Conservation (phyloP, 2,329 filamentous ascomycete species). For the Ophiostoma sp. region DNA sequence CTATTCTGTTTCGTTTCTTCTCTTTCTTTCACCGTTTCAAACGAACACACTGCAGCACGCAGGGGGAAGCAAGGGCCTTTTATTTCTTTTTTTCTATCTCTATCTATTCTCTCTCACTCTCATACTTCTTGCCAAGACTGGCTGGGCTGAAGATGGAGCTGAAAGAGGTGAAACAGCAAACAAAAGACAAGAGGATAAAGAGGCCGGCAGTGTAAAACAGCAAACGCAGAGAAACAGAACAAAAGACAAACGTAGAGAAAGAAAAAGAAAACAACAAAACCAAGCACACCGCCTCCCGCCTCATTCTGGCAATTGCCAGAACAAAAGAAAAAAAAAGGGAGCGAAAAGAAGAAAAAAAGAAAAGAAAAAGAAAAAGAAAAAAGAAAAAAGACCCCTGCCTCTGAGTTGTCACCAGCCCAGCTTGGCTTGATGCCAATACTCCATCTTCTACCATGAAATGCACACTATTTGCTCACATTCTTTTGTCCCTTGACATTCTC, state of each 20-base stretch:
- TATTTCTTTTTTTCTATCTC: neutral
- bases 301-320: neutral
- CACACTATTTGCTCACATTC: neutral
- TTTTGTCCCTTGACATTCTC: neutral
- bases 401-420: neutral
- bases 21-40: neutral
- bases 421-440: neutral
- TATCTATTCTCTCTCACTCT: neutral
- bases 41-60: neutral
- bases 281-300: conserved; percentile 4
- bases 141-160: neutral
- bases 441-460: neutral
- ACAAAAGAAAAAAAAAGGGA: neutral
- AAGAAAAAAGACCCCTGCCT: neutral
- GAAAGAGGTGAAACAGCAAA: conserved; percentile 5
- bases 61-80: conserved; percentile 1
- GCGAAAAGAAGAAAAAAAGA: neutral
- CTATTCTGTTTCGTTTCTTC: neutral
- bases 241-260: neutral
- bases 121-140: neutral
- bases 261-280: neutral
- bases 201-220: neutral
- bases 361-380: neutral
- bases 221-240: neutral
- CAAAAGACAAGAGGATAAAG: neutral